Evolutionary conservation across 1,139 yeast genomes (phyloP).

Genomic region (Meyerozyma elateridarum): DNA sequence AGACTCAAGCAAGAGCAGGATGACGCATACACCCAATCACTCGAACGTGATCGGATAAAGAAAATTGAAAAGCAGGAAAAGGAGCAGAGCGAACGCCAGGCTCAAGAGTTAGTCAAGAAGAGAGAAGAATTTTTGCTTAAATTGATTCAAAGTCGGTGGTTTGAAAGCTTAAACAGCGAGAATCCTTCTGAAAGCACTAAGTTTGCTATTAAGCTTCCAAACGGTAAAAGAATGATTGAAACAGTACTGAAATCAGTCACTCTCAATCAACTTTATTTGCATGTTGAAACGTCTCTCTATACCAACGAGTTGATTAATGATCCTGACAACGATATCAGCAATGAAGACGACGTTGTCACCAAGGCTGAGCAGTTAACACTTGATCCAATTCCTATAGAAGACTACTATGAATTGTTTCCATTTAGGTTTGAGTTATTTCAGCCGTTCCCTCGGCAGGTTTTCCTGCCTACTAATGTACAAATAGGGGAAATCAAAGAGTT

Average conservation of each 20-base stretch:
- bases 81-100: constrained; percentile 11
- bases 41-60: constrained; percentile 40
- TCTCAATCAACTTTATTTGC: constrained; percentile 60
- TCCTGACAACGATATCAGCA: constrained; percentile 11
- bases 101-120: constrained; percentile 11
- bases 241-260: constrained; percentile 46
- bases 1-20: constrained; percentile 53
- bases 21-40: constrained; percentile 48
- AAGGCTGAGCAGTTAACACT: background rate
- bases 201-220: constrained; percentile 38
- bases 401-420: constrained; percentile 21
- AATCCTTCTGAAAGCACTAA: constrained; percentile 15
- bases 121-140: constrained; percentile 13
- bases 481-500: constrained; percentile 26
- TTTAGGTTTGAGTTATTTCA: constrained; percentile 39
- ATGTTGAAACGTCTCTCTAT: constrained; percentile 47
- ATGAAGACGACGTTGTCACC: constrained; percentile 9
- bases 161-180: constrained; percentile 8
- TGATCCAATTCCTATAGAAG: constrained; percentile 8
- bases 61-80: constrained; percentile 26
- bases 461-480: constrained; percentile 13
- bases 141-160: constrained; percentile 13
- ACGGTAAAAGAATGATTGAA: constrained; percentile 61
- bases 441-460: constrained; percentile 39
- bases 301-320: constrained; percentile 11